These are phyloP conservation scores for Pichia sorboxylosa DNA, from an alignment of 1,139 yeast genomes.

Conservation along the genomic window DNA sequence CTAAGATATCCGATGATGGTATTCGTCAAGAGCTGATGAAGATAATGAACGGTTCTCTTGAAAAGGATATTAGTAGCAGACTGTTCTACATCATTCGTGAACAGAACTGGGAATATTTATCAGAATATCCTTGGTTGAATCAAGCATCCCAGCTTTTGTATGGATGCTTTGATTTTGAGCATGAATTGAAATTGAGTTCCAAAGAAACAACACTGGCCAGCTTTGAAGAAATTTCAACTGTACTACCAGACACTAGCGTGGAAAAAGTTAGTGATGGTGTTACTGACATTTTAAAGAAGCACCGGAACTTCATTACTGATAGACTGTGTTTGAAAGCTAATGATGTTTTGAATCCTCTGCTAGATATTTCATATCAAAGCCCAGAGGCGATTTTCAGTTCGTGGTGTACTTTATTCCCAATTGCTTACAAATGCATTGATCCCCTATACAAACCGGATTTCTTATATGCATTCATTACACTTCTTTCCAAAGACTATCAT, in stretches of 20 bases:
- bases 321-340: constrained; percentile 38
- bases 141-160: constrained; percentile 84
- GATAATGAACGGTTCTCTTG: constrained; percentile 70
- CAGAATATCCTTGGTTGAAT: constrained; percentile 89
- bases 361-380: constrained; percentile 75
- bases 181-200: constrained; percentile 32
- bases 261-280: constrained; percentile 13
- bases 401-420: constrained; percentile 79
- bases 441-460: constrained; percentile 76
- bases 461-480: constrained; percentile 62
- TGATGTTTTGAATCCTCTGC: constrained; percentile 56
- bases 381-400: constrained; percentile 71
- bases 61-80: constrained; percentile 66
- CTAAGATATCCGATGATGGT: constrained; percentile 66
- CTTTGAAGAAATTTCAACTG: constrained; percentile 35
- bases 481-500: constrained; percentile 85
- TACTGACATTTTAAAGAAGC: constrained; percentile 35
- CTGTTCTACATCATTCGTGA: constrained; percentile 77
- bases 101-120: constrained; percentile 93
- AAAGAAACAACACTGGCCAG: constrained; percentile 48
- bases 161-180: constrained; percentile 56
- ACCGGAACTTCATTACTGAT: constrained; percentile 32
- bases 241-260: constrained; percentile 13
- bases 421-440: constrained; percentile 62
- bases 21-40: constrained; percentile 73